Evolutionary conservation across 495 filamentous ascomycete species (phyloP).

Genomic region (Trichoderma asperelloides): DNA sequence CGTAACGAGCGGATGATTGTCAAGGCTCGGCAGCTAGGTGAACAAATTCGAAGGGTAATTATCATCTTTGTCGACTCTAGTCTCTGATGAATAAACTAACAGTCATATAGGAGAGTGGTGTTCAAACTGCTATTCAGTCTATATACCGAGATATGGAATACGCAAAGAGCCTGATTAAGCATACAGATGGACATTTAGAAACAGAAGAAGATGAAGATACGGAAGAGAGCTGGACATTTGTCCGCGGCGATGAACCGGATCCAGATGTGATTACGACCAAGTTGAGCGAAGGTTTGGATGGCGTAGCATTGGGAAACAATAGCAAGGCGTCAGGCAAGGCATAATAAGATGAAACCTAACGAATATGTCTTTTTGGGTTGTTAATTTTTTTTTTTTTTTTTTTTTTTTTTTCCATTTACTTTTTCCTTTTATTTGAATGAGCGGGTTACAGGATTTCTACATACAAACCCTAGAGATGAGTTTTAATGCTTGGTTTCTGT

Average conservation of each 20-base stretch:
- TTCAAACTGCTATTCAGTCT: conserved; percentile 78
- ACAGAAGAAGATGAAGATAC: conserved; percentile 17
- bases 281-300: conserved; percentile 10
- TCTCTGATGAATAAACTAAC: conserved; percentile 14
- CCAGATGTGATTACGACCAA: conserved; percentile 25
- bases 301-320: conserved; percentile 4
- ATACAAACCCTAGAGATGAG: not conserved
- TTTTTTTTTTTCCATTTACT: not conserved
- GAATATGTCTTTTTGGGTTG: not conserved
- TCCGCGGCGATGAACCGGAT: conserved; percentile 30
- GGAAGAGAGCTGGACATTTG: conserved; percentile 44
- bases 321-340: conserved; percentile 6
- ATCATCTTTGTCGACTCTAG: conserved; percentile 4
- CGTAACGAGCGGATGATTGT: conserved; percentile 80
- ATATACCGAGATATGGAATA: conserved; percentile 96
- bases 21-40: conserved; percentile 72
- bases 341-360: not conserved
- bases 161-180: conserved; percentile 75
- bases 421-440: not conserved
- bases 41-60: conserved; percentile 77
- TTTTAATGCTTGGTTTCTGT: not conserved
- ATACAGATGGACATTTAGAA: conserved; percentile 13
- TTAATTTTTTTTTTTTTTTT: not conserved
- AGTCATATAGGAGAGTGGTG: conserved; percentile 66
- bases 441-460: not conserved